phyloP scores from a whole-genome alignment of 2,329 filamentous ascomycete species.

The Dichotomopilus funicola region DNA sequence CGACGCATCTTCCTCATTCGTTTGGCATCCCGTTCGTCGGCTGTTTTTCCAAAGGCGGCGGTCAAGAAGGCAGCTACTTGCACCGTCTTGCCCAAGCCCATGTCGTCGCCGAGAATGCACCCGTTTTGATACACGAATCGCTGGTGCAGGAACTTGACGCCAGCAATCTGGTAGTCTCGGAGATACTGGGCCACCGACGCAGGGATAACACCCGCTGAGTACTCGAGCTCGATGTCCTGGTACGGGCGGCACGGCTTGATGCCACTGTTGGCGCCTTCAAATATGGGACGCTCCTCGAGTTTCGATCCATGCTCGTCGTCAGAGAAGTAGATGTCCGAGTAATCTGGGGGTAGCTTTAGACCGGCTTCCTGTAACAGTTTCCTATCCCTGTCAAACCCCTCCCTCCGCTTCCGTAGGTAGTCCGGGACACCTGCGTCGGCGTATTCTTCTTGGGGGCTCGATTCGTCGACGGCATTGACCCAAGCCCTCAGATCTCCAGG shows the following conservation, averaged over 20 bases:
- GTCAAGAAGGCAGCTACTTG: constrained; percentile 91
- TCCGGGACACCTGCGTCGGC: constrained; percentile 54
- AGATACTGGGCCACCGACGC: constrained; percentile 87
- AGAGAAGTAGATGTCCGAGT: constrained; percentile 67
- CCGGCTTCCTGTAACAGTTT: constrained; percentile 58
- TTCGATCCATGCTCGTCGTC: constrained; percentile 45
- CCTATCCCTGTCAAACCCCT: constrained; percentile 58
- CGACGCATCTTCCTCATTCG: constrained; percentile 81
- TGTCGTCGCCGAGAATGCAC: constrained; percentile 88
- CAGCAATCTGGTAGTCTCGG: constrained; percentile 83
- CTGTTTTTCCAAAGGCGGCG: constrained; percentile 89
- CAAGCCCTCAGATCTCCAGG: neutral
- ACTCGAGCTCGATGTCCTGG: constrained; percentile 65
- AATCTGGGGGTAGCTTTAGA: constrained; percentile 70
- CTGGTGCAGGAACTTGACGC: constrained; percentile 77
- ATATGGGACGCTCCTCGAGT: constrained; percentile 62
- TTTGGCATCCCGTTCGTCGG: constrained; percentile 76
- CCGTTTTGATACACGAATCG: constrained; percentile 88
- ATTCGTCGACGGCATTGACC: constrained; percentile 9
- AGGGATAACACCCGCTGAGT: constrained; percentile 76
- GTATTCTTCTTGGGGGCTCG: constrained; percentile 23
- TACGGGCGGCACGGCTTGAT: constrained; percentile 63
- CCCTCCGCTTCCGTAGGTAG: constrained; percentile 63
- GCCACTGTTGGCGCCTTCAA: constrained; percentile 43
- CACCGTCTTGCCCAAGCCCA: constrained; percentile 95